phyloP scores from a whole-genome alignment of 148 eudicot genomes.

The Rhododendron ovatum region DNA sequence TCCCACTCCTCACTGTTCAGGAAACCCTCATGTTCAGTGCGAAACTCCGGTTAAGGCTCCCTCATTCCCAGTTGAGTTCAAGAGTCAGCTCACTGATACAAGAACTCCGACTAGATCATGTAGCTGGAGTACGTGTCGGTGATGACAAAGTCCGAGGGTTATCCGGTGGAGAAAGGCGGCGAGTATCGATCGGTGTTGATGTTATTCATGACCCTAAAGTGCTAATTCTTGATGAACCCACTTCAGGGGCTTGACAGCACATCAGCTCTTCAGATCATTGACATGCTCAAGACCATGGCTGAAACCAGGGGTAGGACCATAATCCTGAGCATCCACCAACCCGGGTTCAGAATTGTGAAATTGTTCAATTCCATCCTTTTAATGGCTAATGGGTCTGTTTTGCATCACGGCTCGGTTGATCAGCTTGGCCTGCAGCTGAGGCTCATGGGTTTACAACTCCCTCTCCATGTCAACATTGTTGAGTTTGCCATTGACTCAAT shows the following conservation, averaged over 20 bases:
- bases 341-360: conserved; percentile 88
- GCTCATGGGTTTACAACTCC: conserved; percentile 59
- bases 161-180: conserved; percentile 89
- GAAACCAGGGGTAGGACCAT: conserved; percentile 68
- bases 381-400: conserved; percentile 69
- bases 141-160: conserved; percentile 70
- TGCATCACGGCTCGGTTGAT: conserved; percentile 77
- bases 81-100: conserved; percentile 62
- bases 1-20: conserved; percentile 89
- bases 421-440: conserved; percentile 42
- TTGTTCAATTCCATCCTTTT: conserved; percentile 67
- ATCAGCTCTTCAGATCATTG: conserved; percentile 85
- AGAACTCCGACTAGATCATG: conserved; percentile 72
- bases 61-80: conserved; percentile 32
- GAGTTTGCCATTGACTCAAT: conserved; percentile 92
- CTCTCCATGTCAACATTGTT: conserved; percentile 62
- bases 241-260: conserved; percentile 95
- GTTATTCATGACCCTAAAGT: conserved; percentile 86
- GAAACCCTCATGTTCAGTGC: conserved; percentile 81
- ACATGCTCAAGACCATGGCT: conserved; percentile 86
- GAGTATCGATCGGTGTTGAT: conserved; percentile 93
- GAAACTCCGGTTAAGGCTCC: conserved; percentile 52
- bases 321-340: conserved; percentile 87
- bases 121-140: conserved; percentile 63
- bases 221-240: conserved; percentile 88